Conservation (phyloP, 2,329 filamentous ascomycete genomes). For the Blastomyces gilchristii region DNA sequence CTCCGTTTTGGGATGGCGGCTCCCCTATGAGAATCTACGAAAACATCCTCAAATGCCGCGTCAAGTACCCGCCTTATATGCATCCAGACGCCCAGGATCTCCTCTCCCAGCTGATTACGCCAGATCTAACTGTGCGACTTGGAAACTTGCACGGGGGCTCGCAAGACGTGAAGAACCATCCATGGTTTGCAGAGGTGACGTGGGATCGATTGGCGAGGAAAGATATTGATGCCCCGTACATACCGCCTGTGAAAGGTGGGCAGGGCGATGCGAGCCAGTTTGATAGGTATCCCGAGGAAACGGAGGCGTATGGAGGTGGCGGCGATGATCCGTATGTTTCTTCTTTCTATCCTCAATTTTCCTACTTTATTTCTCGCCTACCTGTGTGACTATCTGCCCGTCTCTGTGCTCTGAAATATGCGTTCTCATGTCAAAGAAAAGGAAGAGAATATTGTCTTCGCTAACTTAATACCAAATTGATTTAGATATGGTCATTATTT, state of each 20-base stretch:
- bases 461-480: not conserved
- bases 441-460: not conserved
- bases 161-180: slow-evolving; percentile 86
- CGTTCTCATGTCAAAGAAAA: not conserved
- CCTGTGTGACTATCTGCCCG: not conserved
- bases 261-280: slow-evolving; percentile 95
- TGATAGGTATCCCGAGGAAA: slow-evolving; percentile 95
- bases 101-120: slow-evolving; percentile 83
- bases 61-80: slow-evolving; percentile 95
- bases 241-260: slow-evolving; percentile 86
- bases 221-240: slow-evolving; percentile 96
- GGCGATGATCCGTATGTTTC: slow-evolving; percentile 75
- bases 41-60: slow-evolving; percentile 89
- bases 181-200: slow-evolving; percentile 95
- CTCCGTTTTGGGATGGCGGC: slow-evolving; percentile 96
- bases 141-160: slow-evolving; percentile 88
- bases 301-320: slow-evolving; percentile 72
- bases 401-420: not conserved
- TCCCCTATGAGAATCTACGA: slow-evolving; percentile 94
- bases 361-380: not conserved
- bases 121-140: slow-evolving; percentile 86
- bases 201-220: slow-evolving; percentile 92
- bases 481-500: slow-evolving; percentile 63
- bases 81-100: slow-evolving; percentile 90
- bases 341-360: not conserved